phyloP scores from a whole-genome alignment of 2,329 filamentous ascomycete genomes.

The Septoria linicola region DNA sequence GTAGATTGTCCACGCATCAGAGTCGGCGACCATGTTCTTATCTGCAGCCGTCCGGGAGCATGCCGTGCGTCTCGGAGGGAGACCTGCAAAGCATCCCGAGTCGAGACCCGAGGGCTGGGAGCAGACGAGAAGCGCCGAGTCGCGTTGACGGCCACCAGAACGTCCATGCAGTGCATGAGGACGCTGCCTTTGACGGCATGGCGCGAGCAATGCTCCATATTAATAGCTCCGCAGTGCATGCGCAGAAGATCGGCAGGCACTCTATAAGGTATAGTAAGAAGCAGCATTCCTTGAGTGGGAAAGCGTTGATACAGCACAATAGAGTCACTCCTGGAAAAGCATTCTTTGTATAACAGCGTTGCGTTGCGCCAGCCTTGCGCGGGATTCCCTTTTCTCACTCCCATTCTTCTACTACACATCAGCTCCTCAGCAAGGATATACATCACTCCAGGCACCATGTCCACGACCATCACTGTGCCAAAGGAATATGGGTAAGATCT shows the following conservation, averaged over 20 bases:
- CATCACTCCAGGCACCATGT: too few species aligned
- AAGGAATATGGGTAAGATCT: conserved; percentile 50
- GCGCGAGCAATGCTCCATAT: conserved; percentile 3
- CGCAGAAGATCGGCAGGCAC: neutral
- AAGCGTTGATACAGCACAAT: too few species aligned
- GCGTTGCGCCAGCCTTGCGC: too few species aligned
- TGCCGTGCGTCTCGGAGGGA: neutral
- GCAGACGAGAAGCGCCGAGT: conserved; percentile 4
- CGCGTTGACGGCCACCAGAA: conserved; percentile 4
- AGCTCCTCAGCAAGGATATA: too few species aligned
- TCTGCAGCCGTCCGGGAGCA: conserved; percentile 4
- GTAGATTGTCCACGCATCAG: neutral
- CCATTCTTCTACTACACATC: too few species aligned
- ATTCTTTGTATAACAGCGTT: too few species aligned
- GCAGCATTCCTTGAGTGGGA: neutral
- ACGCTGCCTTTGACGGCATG: too few species aligned
- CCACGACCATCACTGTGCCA: conserved; percentile 45
- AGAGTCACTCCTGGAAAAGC: too few species aligned
- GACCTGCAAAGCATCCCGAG: neutral
- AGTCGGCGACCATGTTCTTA: conserved; percentile 1
- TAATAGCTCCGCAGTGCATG: conserved; percentile 10
- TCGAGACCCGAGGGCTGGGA: neutral
- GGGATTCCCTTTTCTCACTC: too few species aligned
- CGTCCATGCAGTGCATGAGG: too few species aligned
- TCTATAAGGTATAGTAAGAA: neutral